phyloP scores from a whole-genome alignment of 106 monocot genomes.

The Agapanthus africanus region DNA sequence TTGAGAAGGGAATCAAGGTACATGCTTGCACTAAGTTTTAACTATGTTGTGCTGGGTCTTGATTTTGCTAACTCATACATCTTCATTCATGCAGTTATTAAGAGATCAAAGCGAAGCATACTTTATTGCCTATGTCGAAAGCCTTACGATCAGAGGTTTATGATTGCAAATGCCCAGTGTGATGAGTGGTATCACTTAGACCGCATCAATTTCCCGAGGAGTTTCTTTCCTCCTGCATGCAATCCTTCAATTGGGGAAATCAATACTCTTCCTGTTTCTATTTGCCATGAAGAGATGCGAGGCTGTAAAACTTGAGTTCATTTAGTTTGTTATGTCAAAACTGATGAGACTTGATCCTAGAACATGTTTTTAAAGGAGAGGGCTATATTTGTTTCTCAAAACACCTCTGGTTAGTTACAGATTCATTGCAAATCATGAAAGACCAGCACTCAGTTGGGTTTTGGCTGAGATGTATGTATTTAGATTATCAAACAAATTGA shows the following conservation, averaged over 20 bases:
- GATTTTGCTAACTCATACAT: not conserved
- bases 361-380: too few relatives aligned
- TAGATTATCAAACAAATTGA: too few relatives aligned
- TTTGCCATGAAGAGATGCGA: constrained; percentile 20
- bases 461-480: too few relatives aligned
- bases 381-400: too few relatives aligned
- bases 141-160: constrained; percentile 49
- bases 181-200: constrained; percentile 81
- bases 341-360: too few relatives aligned
- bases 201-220: constrained; percentile 43
- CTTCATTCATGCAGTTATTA: constrained; percentile 30
- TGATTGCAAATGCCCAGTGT: constrained; percentile 75
- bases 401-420: too few relatives aligned
- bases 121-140: constrained; percentile 78
- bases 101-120: constrained; percentile 37
- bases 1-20: constrained; percentile 54
- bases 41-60: not conserved
- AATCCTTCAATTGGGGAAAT: constrained; percentile 33
- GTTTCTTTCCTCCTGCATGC: constrained; percentile 57
- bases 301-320: too few relatives aligned
- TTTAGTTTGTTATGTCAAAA: too few relatives aligned
- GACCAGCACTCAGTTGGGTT: too few relatives aligned
- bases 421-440: too few relatives aligned
- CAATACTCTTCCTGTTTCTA: constrained; percentile 17
- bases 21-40: not conserved